Conservation (phyloP, 345 rosid genomes). For the Limnanthes douglasii region DNA sequence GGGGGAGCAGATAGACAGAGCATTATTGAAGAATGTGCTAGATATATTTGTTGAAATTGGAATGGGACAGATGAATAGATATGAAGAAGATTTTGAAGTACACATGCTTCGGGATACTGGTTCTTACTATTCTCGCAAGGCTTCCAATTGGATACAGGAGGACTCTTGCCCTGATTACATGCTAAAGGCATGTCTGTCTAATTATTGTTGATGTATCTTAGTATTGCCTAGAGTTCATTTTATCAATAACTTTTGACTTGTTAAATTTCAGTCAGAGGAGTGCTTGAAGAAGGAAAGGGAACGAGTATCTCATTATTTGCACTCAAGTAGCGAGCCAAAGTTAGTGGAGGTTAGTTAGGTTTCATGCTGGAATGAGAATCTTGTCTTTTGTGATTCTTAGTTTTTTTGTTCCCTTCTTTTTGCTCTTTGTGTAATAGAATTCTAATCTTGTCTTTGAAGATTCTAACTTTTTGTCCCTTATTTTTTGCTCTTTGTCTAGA, state of each 20-base stretch:
- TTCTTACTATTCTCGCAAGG: constrained; percentile 76
- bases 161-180: constrained; percentile 80
- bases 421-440: neutral
- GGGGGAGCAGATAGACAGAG: constrained; percentile 77
- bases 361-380: neutral
- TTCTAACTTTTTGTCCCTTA: constrained; percentile 1
- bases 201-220: neutral
- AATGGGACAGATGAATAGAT: constrained; percentile 50
- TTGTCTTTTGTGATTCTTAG: neutral
- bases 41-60: constrained; percentile 84
- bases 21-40: constrained; percentile 59
- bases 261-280: constrained; percentile 66
- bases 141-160: constrained; percentile 66
- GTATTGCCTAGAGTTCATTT: neutral
- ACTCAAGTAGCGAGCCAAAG: constrained; percentile 76
- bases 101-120: constrained; percentile 54
- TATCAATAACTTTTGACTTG: neutral
- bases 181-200: constrained; percentile 41
- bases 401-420: neutral
- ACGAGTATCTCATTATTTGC: constrained; percentile 80
- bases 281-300: constrained; percentile 87
- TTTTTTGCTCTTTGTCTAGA: constrained; percentile 26
- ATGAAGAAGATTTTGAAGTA: constrained; percentile 69
- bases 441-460: neutral
- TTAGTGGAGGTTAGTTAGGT: constrained; percentile 70